Percentiles rank a stretch among this genome's conserved stretches.
phyloP scores from a whole-genome alignment of 495 filamentous ascomycete genomes.

The Lophium mytilinum region DNA sequence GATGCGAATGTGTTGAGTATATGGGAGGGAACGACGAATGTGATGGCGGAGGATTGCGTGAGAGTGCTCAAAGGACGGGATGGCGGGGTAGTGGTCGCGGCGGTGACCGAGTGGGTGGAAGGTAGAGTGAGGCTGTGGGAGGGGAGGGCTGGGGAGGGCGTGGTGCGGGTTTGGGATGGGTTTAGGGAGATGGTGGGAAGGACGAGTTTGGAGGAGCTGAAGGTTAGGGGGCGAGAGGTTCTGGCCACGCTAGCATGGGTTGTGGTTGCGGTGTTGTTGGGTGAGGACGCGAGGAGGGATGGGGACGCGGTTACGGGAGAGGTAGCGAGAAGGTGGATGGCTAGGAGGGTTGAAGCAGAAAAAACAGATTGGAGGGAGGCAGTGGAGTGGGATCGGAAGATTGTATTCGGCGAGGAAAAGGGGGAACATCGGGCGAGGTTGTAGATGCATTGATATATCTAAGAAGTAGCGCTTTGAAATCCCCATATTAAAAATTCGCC shows the following conservation, averaged over 20 bases:
- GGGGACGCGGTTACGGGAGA: conserved; percentile 18
- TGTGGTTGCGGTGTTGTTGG: conserved; percentile 21
- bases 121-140: neutral
- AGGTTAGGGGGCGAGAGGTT: conserved; percentile 19
- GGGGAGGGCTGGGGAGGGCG: neutral
- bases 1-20: conserved; percentile 59
- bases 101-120: conserved; percentile 35
- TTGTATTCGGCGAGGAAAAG: conserved; percentile 4
- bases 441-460: too few relatives aligned
- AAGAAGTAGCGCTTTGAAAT: too few relatives aligned
- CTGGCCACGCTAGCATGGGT: conserved; percentile 21
- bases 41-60: conserved; percentile 55
- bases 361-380: conserved; percentile 3
- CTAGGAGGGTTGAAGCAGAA: neutral
- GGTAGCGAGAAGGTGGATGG: conserved; percentile 19
- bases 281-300: conserved; percentile 26
- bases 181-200: neutral
- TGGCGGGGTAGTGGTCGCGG: conserved; percentile 34
- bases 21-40: conserved; percentile 72
- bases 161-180: conserved; percentile 5
- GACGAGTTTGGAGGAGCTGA: conserved; percentile 17
- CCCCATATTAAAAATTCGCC: too few relatives aligned
- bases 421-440: neutral
- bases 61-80: conserved; percentile 43
- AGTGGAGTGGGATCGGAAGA: conserved; percentile 9